Percentiles rank a stretch among this genome's conserved stretches.
phyloP scores from a whole-genome alignment of 2,329 filamentous ascomycete species.

The Arachnopeziza araneosa region DNA sequence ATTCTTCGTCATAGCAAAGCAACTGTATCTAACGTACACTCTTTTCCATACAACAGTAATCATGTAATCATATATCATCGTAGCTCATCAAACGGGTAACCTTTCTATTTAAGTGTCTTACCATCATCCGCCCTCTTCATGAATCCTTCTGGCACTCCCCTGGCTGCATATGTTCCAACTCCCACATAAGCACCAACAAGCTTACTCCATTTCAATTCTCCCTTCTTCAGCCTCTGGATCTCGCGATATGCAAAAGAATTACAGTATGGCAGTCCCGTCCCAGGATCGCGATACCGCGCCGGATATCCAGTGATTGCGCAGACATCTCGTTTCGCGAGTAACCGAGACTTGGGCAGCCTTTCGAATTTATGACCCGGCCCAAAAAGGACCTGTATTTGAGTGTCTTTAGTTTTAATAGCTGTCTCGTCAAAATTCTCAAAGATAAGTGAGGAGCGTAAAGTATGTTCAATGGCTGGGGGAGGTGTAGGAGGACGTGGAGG shows the following conservation, averaged over 20 bases:
- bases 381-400: slow-evolving; percentile 51
- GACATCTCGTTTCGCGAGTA: slow-evolving; percentile 33
- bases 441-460: slow-evolving; percentile 52
- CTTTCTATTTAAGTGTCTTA: neutral
- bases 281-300: slow-evolving; percentile 79
- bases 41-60: neutral
- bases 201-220: slow-evolving; percentile 77
- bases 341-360: neutral
- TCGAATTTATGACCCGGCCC: slow-evolving; percentile 24
- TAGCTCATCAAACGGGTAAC: slow-evolving; percentile 12
- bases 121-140: slow-evolving; percentile 1
- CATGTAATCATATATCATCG: neutral
- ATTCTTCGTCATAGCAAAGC: neutral
- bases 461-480: slow-evolving; percentile 39
- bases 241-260: slow-evolving; percentile 77
- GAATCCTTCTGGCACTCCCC: slow-evolving; percentile 78
- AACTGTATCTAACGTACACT: neutral
- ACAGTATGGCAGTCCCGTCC: slow-evolving; percentile 75
- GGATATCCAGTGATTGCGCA: slow-evolving; percentile 81
- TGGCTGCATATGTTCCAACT: slow-evolving; percentile 54
- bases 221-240: slow-evolving; percentile 66
- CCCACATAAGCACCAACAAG: slow-evolving; percentile 82
- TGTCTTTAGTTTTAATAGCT: slow-evolving; percentile 44
- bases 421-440: slow-evolving; percentile 51
- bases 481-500: slow-evolving; percentile 10